Percentiles rank a stretch among this genome's conserved stretches.
Evolutionary conservation across 768 basidiomycete genomes (phyloP).

Genomic region (Roridomyces roridus): DNA sequence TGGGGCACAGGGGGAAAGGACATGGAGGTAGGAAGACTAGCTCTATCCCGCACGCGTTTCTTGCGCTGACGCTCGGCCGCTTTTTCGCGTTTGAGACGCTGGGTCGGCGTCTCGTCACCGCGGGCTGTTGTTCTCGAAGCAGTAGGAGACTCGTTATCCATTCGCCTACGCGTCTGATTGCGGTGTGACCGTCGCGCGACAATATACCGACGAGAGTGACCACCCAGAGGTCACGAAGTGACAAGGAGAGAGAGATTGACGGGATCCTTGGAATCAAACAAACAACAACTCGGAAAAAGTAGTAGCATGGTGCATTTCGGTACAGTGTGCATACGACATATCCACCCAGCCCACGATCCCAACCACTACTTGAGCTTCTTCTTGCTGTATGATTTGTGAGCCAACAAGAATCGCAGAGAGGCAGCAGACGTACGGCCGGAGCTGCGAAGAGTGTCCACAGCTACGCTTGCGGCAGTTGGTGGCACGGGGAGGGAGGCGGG

Average conservation of each 20-base stretch:
- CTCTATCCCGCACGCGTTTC: constrained; percentile 76
- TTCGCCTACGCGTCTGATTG: constrained; percentile 7
- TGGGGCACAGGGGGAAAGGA: constrained; percentile 42
- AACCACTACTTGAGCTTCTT: constrained; percentile 90
- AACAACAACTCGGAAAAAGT: too few species aligned
- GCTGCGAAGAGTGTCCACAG: constrained; percentile 90
- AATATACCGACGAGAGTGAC: background rate
- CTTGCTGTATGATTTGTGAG: constrained; percentile 59
- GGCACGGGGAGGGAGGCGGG: constrained; percentile 97
- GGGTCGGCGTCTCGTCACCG: constrained; percentile 76
- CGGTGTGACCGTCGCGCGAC: constrained; percentile 7
- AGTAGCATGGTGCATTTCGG: constrained; percentile 1
- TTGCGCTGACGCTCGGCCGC: constrained; percentile 85
- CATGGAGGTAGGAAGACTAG: constrained; percentile 41
- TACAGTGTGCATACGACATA: constrained; percentile 18
- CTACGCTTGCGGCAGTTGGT: constrained; percentile 98
- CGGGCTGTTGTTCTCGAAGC: constrained; percentile 60
- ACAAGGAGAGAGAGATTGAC: too few species aligned
- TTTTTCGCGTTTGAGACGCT: constrained; percentile 82
- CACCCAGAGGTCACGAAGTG: background rate
- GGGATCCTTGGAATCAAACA: too few species aligned
- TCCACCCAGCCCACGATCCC: background rate
- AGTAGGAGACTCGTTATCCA: constrained; percentile 21
- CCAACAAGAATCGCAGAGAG: background rate
- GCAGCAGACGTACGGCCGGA: constrained; percentile 70